These are phyloP conservation scores for Omphalea diandra DNA, from an alignment of 441 rosid species.

Conservation along the genomic window DNA sequence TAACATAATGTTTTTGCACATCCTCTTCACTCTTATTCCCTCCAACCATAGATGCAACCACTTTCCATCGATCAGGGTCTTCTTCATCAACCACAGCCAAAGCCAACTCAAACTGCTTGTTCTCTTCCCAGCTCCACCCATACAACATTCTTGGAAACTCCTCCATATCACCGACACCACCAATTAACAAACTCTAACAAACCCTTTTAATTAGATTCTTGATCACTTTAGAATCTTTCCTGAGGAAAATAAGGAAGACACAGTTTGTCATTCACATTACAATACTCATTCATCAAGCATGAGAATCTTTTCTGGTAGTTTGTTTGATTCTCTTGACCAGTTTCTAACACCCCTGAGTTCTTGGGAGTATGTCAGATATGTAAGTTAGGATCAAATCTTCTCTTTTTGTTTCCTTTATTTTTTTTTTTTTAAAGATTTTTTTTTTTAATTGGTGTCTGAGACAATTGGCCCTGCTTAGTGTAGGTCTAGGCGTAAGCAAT, in stretches of 20 bases:
- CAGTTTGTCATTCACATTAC: constrained; percentile 33
- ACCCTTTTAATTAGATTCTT: background rate
- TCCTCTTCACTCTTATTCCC: constrained; percentile 59
- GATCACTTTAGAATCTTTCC: constrained; percentile 4
- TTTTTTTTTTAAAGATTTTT: constrained; percentile 12
- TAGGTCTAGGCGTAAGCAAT: constrained; percentile 34
- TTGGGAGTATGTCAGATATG: constrained; percentile 34
- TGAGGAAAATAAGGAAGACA: constrained; percentile 28
- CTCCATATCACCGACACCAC: constrained; percentile 32
- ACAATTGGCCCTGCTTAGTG: constrained; percentile 23
- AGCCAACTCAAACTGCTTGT: constrained; percentile 70
- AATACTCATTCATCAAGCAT: constrained; percentile 30
- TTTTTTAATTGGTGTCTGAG: constrained; percentile 32
- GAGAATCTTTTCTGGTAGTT: constrained; percentile 28
- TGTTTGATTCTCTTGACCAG: constrained; percentile 35
- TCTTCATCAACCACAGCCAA: constrained; percentile 59
- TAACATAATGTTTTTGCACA: constrained; percentile 49
- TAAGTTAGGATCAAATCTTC: constrained; percentile 22
- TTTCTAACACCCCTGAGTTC: constrained; percentile 31
- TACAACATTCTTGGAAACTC: constrained; percentile 31
- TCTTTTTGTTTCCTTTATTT: constrained; percentile 21
- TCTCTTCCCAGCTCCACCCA: constrained; percentile 81
- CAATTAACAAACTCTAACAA: background rate
- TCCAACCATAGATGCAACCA: constrained; percentile 62
- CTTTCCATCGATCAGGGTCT: constrained; percentile 59